Evolutionary conservation across 2,329 filamentous ascomycete genomes (phyloP), one percentile per base, ranked within the genome.

Genomic region (Phoma sp.): DNA sequence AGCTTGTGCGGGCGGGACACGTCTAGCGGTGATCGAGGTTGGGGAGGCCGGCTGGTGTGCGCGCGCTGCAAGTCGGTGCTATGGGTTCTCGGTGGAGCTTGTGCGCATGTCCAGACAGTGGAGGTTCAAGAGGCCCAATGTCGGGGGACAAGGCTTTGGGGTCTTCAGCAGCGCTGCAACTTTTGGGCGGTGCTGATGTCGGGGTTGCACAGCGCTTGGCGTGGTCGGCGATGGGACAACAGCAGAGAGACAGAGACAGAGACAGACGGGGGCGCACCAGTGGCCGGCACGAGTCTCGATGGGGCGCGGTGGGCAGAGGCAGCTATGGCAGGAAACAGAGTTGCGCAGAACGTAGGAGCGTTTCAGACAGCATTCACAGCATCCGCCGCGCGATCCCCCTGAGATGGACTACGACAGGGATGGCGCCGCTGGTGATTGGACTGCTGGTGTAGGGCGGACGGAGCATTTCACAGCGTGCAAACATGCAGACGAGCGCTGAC

Each of bases 331-430:
- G 41, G 10, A 13, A n/a, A 32, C 39, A 29, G 11, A 33, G 41
- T 27, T 8, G 41, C 33, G 39, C 44, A 54, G 39, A 40, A 36
- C 44, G 33, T 42, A 8, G 27, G 44, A 41, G 40, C 46, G 30
- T 45, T 30, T 27, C 52, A 49, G 36, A 38, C 41, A 38, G 46
- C 36, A 3, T 37, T 40, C 35, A 25, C 52, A 22, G 23, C 11
- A 14, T 23, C 35, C 45, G 35, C 25, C 39, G 52, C 41, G 46
- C 45, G 36, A 33, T 49, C 47, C 52, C 52, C 52, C 52, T 55
- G 52, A 55, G 52, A 38, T 24, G 52, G 41, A 46, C 35, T 29
- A 23, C 46, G 52, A 48, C 52, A 55, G 52, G 52, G 52, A 55
- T 55, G 52, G 32, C 40, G 36, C 32, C 25, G 18, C 4, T 30